phyloP scores from a whole-genome alignment of 225 moss, liverwort and hornwort genomes.

The Pseudoscleropodium purum region DNA sequence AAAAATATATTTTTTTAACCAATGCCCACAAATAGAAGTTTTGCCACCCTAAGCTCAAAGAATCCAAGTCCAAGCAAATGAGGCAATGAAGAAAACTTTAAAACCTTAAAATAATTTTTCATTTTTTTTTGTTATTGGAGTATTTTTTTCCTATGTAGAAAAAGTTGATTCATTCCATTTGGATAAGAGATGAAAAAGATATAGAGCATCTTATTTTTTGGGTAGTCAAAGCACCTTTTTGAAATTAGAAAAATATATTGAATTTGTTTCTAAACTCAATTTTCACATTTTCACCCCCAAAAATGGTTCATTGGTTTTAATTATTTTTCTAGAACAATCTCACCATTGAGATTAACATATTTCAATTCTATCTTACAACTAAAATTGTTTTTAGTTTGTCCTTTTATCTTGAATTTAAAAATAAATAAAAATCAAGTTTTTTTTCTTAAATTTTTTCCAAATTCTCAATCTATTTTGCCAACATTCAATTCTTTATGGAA shows the following conservation, averaged over 20 bases:
- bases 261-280: too few species aligned
- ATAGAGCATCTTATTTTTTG: background rate
- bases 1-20: background rate
- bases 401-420: too few species aligned
- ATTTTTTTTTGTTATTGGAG: background rate
- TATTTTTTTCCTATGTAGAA: background rate
- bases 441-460: background rate
- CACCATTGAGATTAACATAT: background rate
- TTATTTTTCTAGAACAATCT: background rate
- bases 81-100: background rate
- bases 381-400: background rate
- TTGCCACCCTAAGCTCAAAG: background rate
- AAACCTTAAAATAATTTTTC: background rate
- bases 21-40: accelerated
- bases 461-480: too few species aligned
- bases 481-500: background rate
- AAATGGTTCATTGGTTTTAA: background rate
- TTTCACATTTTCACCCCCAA: background rate
- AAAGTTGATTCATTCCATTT: background rate
- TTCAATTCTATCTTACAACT: background rate
- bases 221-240: background rate
- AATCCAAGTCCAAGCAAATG: background rate
- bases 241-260: background rate
- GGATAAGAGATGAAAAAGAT: too few species aligned
- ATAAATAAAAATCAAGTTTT: background rate